Evolutionary conservation across 139 green algal species (phyloP), one percentile per base, ranked within the genome.

Genomic region (Chlamydomonas sp.): DNA sequence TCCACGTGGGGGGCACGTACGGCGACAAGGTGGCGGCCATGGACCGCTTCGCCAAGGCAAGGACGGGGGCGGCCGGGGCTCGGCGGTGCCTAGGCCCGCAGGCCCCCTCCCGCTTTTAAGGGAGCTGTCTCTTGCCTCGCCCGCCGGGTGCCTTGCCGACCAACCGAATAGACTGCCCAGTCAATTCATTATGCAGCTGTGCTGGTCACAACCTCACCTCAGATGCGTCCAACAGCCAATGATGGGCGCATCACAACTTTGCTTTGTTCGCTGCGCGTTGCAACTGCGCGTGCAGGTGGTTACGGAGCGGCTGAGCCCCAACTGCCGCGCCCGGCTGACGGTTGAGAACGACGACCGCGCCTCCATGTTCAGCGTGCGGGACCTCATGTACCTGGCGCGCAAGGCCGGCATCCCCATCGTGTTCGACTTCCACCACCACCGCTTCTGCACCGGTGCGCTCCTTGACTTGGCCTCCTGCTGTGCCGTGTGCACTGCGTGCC

Each of bases 341-440:
- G 88, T 97, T 63, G 95, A 97, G 88, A 97, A 97, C 67, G 95
- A 97, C 74, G 95, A 97, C 88, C 73, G 89, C 5, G 71, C 89
- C 8, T 86, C 17, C 80, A 80, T 91, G 69, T 97, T 91, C 84
- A 91, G 86, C 68, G 75, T 95, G 10, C 16, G 31, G 0, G 94
- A 96, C 87, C 90, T 96, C 79, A 75, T 94, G 60, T 73, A 78
- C 31, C 73, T 96, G 63, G 84, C 92, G 75, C 4, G 68, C 8
- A 73, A 90, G 67, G 83, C 60, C 16, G 58, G 78, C 73, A 85
- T 95, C 16, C 95, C 95, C 64, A 91, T 97, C 4, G 93, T 96
- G 5, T 97, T 96, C 87, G 95, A 97, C 87, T 96, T 96, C 78
- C 95, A 97, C 83, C 95, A 97, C 87, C 90, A 94, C 74, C 92